These are phyloP conservation scores for Fusarium algeriense DNA, from an alignment of 2,329 filamentous ascomycete species.

Conservation along the genomic window DNA sequence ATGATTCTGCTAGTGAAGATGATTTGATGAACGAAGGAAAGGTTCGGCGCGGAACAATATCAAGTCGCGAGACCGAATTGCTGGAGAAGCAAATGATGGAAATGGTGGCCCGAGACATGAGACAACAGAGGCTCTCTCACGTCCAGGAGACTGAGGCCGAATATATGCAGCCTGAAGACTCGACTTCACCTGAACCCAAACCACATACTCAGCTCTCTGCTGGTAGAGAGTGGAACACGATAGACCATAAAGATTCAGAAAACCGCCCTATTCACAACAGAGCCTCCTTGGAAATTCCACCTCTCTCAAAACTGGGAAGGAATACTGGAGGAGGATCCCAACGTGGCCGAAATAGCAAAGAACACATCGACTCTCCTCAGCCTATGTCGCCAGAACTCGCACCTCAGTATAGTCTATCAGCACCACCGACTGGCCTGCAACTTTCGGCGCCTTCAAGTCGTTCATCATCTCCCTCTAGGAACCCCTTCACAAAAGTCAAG, in stretches of 20 bases:
- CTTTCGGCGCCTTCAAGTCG: slow-evolving; percentile 74
- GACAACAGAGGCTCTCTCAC: slow-evolving; percentile 53
- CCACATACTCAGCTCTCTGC: slow-evolving; percentile 47
- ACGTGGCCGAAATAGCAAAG: slow-evolving; percentile 54
- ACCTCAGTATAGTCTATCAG: slow-evolving; percentile 60
- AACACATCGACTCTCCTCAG: slow-evolving; percentile 60
- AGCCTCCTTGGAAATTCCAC: slow-evolving; percentile 38
- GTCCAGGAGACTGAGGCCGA: slow-evolving; percentile 50
- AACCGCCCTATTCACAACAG: slow-evolving; percentile 45
- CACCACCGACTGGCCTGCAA: slow-evolving; percentile 72
- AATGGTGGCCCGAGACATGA: slow-evolving; percentile 67
- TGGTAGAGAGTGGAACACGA: slow-evolving; percentile 53
- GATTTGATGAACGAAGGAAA: slow-evolving; percentile 54
- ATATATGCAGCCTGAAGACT: slow-evolving; percentile 51
- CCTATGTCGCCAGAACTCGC: slow-evolving; percentile 67
- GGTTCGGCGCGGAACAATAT: slow-evolving; percentile 59
- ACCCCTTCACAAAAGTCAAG: slow-evolving; percentile 68
- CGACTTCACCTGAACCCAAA: slow-evolving; percentile 51
- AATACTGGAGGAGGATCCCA: slow-evolving; percentile 64
- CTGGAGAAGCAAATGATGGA: slow-evolving; percentile 73
- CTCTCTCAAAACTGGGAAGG: slow-evolving; percentile 50
- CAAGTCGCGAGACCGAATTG: slow-evolving; percentile 63
- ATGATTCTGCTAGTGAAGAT: slow-evolving; percentile 69
- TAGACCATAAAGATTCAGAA: slow-evolving; percentile 58
- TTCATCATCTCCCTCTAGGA: slow-evolving; percentile 72